Conservation (phyloP, 1,139 yeast genomes). For the Taphrina wiesneri region DNA sequence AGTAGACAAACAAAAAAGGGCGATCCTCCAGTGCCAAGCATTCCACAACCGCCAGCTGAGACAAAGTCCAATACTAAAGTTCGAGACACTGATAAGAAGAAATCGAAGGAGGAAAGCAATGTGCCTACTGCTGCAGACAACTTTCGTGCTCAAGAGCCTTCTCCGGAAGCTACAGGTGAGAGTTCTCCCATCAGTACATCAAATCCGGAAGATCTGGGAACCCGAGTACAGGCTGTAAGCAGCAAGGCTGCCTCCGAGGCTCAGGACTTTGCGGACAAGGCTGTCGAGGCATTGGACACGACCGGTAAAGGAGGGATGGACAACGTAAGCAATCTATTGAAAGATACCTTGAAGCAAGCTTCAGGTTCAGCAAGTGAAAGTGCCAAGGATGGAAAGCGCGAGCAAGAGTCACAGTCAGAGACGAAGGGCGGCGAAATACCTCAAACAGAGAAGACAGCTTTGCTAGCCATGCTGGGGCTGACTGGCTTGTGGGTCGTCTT, state of each 20-base stretch:
- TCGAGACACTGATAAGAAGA: not conserved
- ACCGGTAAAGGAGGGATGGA: not conserved
- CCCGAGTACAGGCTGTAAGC: slow-evolving; percentile 11
- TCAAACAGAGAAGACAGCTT: slow-evolving; percentile 19
- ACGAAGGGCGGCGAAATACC: slow-evolving; percentile 11
- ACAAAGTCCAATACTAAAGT: not conserved
- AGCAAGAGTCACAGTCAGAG: not conserved
- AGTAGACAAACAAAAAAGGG: not conserved
- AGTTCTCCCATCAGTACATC: not conserved
- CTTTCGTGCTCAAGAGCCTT: not conserved
- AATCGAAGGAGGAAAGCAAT: slow-evolving; percentile 5
- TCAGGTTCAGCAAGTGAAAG: not conserved
- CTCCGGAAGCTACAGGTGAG: not conserved
- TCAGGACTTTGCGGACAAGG: slow-evolving; percentile 13
- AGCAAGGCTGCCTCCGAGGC: slow-evolving; percentile 3
- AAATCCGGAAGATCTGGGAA: slow-evolving; percentile 13
- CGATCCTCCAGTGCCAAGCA: not conserved
- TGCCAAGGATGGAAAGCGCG: not conserved
- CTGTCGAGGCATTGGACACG: slow-evolving; percentile 21
- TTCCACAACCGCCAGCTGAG: slow-evolving; percentile 3
- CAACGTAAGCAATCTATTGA: slow-evolving; percentile 1
- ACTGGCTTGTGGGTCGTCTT: slow-evolving; percentile 29
- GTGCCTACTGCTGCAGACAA: slow-evolving; percentile 23
- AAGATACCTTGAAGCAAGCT: not conserved
- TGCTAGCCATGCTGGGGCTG: slow-evolving; percentile 12